phyloP scores from a whole-genome alignment of 495 filamentous ascomycete genomes.

The Lophiotrema nucula region DNA sequence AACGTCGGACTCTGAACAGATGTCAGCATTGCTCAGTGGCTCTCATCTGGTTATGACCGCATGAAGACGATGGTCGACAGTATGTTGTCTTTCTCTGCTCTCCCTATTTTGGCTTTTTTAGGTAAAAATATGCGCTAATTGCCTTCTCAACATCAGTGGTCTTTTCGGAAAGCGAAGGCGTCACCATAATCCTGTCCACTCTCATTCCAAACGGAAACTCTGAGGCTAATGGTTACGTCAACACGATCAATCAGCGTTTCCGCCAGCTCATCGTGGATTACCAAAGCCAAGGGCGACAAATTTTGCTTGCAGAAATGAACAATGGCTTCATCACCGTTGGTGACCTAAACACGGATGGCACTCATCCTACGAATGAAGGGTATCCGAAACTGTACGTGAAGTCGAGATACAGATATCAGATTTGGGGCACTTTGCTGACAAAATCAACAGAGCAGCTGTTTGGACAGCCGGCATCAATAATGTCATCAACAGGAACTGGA shows the following conservation, averaged over 20 bases:
- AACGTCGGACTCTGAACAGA: too few relatives aligned
- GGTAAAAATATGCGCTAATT: too few relatives aligned
- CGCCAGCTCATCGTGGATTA: neutral
- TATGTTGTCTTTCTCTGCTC: conserved; percentile 40
- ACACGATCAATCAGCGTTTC: neutral
- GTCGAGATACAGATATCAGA: neutral
- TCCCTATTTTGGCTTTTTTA: too few relatives aligned
- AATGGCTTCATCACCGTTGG: neutral
- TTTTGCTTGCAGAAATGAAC: neutral
- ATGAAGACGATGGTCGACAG: conserved; percentile 66
- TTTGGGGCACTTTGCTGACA: neutral
- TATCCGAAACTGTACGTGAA: neutral
- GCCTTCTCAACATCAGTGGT: too few relatives aligned
- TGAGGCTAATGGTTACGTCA: neutral
- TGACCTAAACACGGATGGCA: neutral
- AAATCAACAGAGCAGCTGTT: too few relatives aligned
- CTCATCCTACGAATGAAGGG: neutral
- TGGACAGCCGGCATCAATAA: neutral
- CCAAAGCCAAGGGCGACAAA: neutral
- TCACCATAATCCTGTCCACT: neutral
- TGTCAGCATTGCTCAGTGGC: too few relatives aligned
- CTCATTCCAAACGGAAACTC: neutral
- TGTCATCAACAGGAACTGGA: neutral
- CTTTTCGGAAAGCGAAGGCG: too few relatives aligned
- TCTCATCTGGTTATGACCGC: too few relatives aligned